Evolutionary conservation across 768 basidiomycete species (phyloP).

Genomic region (Stropharia rugosoannulata): DNA sequence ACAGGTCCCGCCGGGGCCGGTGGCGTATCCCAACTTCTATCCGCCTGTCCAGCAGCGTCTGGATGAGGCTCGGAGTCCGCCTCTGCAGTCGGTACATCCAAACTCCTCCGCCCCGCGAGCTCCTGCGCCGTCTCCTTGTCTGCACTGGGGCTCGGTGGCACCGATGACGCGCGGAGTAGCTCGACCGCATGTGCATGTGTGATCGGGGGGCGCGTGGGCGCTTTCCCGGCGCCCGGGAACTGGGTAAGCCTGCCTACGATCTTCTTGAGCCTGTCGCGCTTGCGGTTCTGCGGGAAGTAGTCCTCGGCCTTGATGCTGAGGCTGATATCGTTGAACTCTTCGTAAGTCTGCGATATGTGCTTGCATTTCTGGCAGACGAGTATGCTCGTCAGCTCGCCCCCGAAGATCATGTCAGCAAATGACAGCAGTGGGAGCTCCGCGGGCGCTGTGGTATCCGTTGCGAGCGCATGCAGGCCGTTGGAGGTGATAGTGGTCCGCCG

Average conservation of each 20-base stretch:
- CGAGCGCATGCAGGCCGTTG: constrained; percentile 8
- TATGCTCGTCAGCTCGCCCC: constrained; percentile 85
- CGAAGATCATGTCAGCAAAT: constrained; percentile 89
- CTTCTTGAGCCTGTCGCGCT: constrained; percentile 74
- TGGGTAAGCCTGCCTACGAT: constrained; percentile 64
- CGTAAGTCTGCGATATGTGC: constrained; percentile 87
- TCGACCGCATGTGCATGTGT: constrained; percentile 18
- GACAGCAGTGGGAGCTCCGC: constrained; percentile 58
- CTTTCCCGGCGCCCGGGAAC: constrained; percentile 26
- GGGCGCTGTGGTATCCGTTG: not conserved
- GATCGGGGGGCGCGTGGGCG: not conserved
- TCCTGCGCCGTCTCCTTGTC: constrained; percentile 28
- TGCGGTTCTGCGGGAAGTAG: constrained; percentile 58
- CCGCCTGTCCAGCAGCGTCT: too few relatives aligned
- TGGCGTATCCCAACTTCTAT: too few relatives aligned
- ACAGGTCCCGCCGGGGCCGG: constrained; percentile 4
- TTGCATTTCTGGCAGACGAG: constrained; percentile 96
- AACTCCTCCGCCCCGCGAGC: constrained; percentile 40
- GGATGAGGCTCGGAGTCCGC: constrained; percentile 8
- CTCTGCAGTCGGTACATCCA: constrained; percentile 26
- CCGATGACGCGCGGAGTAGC: constrained; percentile 55
- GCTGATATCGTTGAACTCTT: constrained; percentile 94
- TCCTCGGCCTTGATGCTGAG: constrained; percentile 86
- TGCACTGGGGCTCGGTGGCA: constrained; percentile 42
- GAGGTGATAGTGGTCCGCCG: constrained; percentile 36